Conservation (phyloP, 1,284 basidiomycete genomes). For the Ceratobasidium sp. region DNA sequence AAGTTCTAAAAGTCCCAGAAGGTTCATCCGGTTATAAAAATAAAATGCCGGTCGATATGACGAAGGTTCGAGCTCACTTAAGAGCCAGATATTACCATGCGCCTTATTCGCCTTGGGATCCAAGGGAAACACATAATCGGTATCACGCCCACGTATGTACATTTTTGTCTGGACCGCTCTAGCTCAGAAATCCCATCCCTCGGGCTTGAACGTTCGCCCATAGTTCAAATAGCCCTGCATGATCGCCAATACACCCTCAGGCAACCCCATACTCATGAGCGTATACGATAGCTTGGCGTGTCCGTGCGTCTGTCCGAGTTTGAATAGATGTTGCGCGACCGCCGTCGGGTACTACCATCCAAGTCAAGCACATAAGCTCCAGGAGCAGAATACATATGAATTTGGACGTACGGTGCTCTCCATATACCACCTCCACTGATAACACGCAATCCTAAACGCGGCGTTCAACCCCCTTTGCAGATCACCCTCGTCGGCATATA, state of each 20-base stretch:
- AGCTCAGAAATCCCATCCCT: constrained; percentile 58
- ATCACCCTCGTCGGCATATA: constrained; percentile 94
- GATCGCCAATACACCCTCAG: constrained; percentile 84
- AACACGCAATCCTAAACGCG: constrained; percentile 91
- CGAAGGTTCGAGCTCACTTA: no score
- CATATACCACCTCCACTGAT: constrained; percentile 74
- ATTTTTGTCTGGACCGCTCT: not conserved
- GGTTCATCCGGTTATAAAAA: no score
- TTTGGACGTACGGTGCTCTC: constrained; percentile 76
- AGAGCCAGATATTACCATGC: no score
- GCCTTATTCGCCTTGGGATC: not conserved
- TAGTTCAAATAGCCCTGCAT: constrained; percentile 88
- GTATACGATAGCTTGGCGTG: constrained; percentile 95
- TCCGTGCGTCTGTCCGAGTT: constrained; percentile 93
- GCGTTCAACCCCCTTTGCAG: constrained; percentile 91
- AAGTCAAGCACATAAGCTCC: not conserved
- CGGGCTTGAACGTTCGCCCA: constrained; percentile 84
- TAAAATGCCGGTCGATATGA: no score
- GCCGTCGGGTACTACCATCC: constrained; percentile 83
- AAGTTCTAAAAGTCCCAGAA: no score
- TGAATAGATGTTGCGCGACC: constrained; percentile 91
- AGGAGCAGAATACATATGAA: constrained; percentile 25
- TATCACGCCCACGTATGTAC: constrained; percentile 4
- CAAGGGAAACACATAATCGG: not conserved
- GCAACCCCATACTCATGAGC: constrained; percentile 91